Percentiles rank a stretch among this genome's conserved stretches.
Conservation (phyloP, 2,329 filamentous ascomycete genomes). For the Hyphodiscus sp. region DNA sequence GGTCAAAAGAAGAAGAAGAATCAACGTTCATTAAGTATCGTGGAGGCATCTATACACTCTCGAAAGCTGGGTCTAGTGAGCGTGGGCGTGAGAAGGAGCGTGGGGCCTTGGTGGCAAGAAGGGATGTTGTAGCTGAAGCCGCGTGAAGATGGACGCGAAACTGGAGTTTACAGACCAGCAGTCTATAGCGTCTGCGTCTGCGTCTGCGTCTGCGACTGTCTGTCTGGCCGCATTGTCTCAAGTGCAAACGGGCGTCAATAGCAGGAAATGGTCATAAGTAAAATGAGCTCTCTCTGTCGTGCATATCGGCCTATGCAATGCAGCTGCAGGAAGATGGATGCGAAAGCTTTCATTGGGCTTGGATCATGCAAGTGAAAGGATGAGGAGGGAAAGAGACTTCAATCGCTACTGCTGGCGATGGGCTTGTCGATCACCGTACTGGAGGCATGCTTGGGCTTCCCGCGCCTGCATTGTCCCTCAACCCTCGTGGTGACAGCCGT, state of each 20-base stretch:
- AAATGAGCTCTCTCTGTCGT: slow-evolving; percentile 1
- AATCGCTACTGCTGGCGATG: neutral
- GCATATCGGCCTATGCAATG: slow-evolving; percentile 3
- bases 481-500: no score
- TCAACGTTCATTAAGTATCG: neutral
- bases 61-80: neutral
- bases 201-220: no score
- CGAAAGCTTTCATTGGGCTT: neutral
- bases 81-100: neutral
- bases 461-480: neutral
- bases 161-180: neutral
- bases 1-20: neutral
- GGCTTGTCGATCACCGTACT: neutral
- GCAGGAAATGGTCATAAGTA: neutral
- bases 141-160: neutral
- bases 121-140: neutral
- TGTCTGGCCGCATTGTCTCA: neutral
- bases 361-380: neutral
- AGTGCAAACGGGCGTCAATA: neutral
- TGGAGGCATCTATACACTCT: slow-evolving; percentile 1
- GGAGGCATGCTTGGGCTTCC: neutral
- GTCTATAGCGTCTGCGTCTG: neutral
- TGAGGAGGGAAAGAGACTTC: neutral
- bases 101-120: neutral
- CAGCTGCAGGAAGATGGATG: slow-evolving; percentile 4